Base-by-base conservation (phyloP, 148 eudicot species). In the Talinum fruticosum region DNA sequence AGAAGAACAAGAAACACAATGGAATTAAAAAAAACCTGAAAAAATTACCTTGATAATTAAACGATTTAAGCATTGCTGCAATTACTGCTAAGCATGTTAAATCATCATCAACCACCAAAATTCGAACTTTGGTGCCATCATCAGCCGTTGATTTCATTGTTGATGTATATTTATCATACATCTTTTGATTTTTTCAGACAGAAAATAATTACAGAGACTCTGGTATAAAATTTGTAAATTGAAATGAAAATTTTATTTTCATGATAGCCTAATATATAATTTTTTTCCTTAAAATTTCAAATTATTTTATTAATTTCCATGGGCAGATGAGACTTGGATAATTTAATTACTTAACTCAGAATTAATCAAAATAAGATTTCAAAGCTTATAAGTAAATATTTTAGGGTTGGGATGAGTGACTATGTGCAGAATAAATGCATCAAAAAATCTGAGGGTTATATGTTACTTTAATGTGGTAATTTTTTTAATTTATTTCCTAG, bases 31-130 rank as follows among this genome's bases (percentile, higher is more conserved):
- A 0, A 57, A n/a, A 6, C 14, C 5, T 19, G 23, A 5, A 68
- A 19, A 15, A 68, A 33, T 73, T 53, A 73, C 76, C 76, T 73
- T 73, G 35, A 73, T 73, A 49, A 14, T 73, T 19, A 73, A n/a
- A 49, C n/a, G 19, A 5, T 53, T 32, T 73, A 15, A 73, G 41
- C 37, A 28, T 47, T 4, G 57, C 76, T 51, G 76, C 49, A 6
- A 73, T 32, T 26, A 47, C 34, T 16, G 36, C 23, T 16, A 73
- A 32, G 23, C 59, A 47, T 26, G 64, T 53, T 73, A 65, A 51
- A 53, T 73, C 76, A 29, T 73, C 76, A 51, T 73, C 76, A 29
- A 73, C 76, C 23, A 73, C 35, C 16, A 73, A 10, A 53, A 73
- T 49, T 18, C 76, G 62, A 62, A 62, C 6, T 12, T 12, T 62